Evolutionary conservation across 1,139 yeast species (phyloP).

Genomic region (Candida neerlandica): DNA sequence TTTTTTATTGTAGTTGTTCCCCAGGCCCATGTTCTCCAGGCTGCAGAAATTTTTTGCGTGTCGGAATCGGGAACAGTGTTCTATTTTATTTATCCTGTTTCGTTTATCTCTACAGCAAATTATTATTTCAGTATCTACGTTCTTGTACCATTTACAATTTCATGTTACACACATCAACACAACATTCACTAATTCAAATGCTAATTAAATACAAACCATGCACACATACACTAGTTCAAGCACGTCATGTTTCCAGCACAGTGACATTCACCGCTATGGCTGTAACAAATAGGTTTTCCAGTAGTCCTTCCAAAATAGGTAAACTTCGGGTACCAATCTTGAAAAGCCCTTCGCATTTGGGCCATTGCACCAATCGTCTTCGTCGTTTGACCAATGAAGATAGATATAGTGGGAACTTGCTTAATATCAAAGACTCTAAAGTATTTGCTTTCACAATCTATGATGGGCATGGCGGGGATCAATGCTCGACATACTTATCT

Average conservation of each 20-base stretch:
- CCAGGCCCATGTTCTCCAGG: background rate
- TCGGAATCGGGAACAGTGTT: background rate
- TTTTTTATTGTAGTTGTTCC: no score
- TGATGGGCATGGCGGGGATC: constrained; percentile 93
- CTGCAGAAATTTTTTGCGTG: background rate
- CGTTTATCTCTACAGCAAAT: background rate
- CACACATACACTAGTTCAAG: background rate
- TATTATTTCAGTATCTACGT: background rate
- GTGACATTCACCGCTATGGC: constrained; percentile 34
- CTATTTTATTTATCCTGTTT: background rate
- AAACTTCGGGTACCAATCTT: constrained; percentile 53
- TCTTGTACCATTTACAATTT: background rate
- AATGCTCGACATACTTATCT: constrained; percentile 65
- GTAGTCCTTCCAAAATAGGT: constrained; percentile 23
- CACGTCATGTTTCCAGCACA: constrained; percentile 23
- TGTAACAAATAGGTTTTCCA: constrained; percentile 14
- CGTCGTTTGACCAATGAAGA: constrained; percentile 84
- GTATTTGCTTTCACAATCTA: constrained; percentile 71
- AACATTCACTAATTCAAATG: background rate
- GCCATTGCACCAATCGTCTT: constrained; percentile 77
- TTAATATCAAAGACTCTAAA: constrained; percentile 16
- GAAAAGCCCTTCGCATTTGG: constrained; percentile 76
- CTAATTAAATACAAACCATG: background rate
- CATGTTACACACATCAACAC: background rate
- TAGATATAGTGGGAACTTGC: constrained; percentile 58